phyloP scores from a whole-genome alignment of 2,329 filamentous ascomycete species.

The Pseudogymnoascus sp. region DNA sequence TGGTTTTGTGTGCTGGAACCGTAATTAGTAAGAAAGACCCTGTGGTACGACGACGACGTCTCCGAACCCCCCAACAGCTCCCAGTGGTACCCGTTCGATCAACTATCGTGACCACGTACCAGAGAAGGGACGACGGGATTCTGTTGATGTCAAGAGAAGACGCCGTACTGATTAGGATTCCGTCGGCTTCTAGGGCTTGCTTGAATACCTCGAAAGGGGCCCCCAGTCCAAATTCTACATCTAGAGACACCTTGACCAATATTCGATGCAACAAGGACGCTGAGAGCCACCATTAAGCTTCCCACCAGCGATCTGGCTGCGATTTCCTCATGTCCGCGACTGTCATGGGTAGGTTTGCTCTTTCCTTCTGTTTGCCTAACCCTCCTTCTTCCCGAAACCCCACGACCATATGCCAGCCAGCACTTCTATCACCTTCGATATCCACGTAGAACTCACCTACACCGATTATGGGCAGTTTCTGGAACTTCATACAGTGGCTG shows the following conservation, averaged over 20 bases:
- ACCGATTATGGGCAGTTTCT: not conserved
- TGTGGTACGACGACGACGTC: conserved; percentile 2
- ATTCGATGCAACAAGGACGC: conserved; percentile 9
- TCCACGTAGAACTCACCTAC: not conserved
- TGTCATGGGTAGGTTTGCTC: conserved; percentile 10
- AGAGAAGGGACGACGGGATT: not conserved
- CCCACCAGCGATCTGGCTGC: not conserved
- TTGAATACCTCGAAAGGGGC: not conserved
- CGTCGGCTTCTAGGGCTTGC: conserved; percentile 1
- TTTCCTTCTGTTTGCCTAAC: conserved; percentile 10
- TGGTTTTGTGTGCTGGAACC: conserved; percentile 1
- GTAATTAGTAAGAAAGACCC: conserved; percentile 8
- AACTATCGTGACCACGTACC: not conserved
- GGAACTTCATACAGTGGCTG: not conserved
- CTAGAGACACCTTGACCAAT: not conserved
- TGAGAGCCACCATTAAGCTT: not conserved
- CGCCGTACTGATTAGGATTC: not conserved
- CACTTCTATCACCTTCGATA: not conserved
- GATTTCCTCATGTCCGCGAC: conserved; percentile 8
- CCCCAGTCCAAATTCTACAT: not conserved
- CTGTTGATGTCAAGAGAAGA: not conserved
- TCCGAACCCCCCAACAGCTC: not conserved
- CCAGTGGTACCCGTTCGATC: not conserved
- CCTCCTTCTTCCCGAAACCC: conserved; percentile 7
- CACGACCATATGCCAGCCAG: not conserved